Percentiles rank a stretch among this genome's conserved stretches.
phyloP scores from a whole-genome alignment of 2,329 filamentous ascomycete species.

The Rhynchosporium graminicola region DNA sequence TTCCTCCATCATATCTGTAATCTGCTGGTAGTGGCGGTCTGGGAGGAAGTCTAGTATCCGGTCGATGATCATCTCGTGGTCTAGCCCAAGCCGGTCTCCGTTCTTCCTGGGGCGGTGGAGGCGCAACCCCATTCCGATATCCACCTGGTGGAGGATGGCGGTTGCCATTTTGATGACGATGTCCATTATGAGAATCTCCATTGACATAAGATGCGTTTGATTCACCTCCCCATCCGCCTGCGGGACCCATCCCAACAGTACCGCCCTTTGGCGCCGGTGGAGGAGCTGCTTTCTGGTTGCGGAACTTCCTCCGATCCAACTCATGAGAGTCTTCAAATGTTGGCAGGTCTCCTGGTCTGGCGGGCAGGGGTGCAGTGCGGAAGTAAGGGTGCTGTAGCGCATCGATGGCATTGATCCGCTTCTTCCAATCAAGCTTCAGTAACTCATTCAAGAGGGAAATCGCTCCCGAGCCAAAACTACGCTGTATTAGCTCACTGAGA shows the following conservation, averaged over 20 bases:
- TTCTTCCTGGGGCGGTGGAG: slow-evolving; percentile 34
- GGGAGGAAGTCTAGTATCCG: slow-evolving; percentile 38
- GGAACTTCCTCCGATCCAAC: slow-evolving; percentile 87
- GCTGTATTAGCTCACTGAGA: slow-evolving; percentile 18
- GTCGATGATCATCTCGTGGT: slow-evolving; percentile 31
- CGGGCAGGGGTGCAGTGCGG: slow-evolving; percentile 73
- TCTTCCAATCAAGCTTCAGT: slow-evolving; percentile 84
- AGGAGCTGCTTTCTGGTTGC: slow-evolving; percentile 78
- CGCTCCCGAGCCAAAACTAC: slow-evolving; percentile 66
- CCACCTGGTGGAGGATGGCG: slow-evolving; percentile 34
- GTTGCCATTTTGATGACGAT: slow-evolving; percentile 37
- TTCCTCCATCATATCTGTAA: slow-evolving; percentile 35
- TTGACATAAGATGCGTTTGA: slow-evolving; percentile 33
- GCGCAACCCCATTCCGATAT: slow-evolving; percentile 36
- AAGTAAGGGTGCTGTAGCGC: slow-evolving; percentile 93
- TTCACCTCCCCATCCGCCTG: slow-evolving; percentile 41
- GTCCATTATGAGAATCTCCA: slow-evolving; percentile 32
- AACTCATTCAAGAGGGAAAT: slow-evolving; percentile 81
- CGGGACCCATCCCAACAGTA: slow-evolving; percentile 73
- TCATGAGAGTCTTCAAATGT: slow-evolving; percentile 94
- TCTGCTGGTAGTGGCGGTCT: slow-evolving; percentile 36
- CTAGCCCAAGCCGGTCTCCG: slow-evolving; percentile 40
- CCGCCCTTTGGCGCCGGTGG: slow-evolving; percentile 91
- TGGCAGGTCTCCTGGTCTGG: slow-evolving; percentile 83
- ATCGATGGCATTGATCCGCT: slow-evolving; percentile 89